phyloP scores from a whole-genome alignment of 225 moss, liverwort and hornwort species.

The Sphagnum contortum region DNA sequence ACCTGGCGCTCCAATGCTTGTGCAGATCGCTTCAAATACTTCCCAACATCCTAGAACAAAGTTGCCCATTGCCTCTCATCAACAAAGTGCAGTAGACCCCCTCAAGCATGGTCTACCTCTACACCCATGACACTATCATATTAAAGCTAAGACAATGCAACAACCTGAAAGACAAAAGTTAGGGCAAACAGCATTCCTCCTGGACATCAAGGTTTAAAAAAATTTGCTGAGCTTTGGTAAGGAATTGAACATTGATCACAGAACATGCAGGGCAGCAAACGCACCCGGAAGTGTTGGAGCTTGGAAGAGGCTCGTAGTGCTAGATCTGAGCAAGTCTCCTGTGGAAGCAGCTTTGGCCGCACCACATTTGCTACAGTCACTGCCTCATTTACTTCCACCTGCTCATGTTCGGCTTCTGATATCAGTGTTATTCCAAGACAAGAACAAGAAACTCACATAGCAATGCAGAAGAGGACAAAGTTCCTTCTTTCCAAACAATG shows the following conservation, averaged over 20 bases:
- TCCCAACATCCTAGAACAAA: slow-evolving; percentile 74
- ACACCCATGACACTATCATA: background rate
- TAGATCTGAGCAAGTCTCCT: slow-evolving; percentile 77
- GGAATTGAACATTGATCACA: background rate
- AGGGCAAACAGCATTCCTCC: too few relatives aligned
- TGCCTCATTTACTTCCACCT: slow-evolving; percentile 94
- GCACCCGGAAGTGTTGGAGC: slow-evolving; percentile 81
- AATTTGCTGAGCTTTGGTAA: too few relatives aligned
- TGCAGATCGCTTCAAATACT: slow-evolving; percentile 79
- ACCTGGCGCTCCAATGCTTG: slow-evolving; percentile 91
- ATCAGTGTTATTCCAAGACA: slow-evolving; percentile 1
- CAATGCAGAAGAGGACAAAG: too few relatives aligned
- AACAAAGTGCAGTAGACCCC: background rate
- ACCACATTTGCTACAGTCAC: slow-evolving; percentile 77
- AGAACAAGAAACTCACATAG: too few relatives aligned
- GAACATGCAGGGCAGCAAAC: slow-evolving; percentile 13
- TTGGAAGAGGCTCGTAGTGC: slow-evolving; percentile 78
- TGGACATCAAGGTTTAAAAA: too few relatives aligned
- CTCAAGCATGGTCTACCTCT: background rate
- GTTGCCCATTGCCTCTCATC: background rate
- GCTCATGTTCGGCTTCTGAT: slow-evolving; percentile 8
- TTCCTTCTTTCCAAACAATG: background rate
- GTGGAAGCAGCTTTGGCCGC: slow-evolving; percentile 70
- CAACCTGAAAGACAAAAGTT: too few relatives aligned
- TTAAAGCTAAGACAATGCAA: background rate